phyloP scores from a whole-genome alignment of 2,329 filamentous ascomycete species.

The Aspergillus sergii region DNA sequence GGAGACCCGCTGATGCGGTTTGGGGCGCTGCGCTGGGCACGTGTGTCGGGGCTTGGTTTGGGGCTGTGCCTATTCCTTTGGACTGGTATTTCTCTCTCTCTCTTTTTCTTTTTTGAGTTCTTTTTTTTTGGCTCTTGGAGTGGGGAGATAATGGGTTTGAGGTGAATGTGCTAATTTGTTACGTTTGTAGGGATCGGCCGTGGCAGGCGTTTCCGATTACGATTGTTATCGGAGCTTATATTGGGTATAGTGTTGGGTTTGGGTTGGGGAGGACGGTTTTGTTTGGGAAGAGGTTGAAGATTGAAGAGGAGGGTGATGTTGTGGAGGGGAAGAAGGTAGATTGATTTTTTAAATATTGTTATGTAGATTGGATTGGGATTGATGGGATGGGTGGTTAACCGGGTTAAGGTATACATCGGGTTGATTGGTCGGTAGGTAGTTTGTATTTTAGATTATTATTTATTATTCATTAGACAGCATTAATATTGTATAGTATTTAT shows the following conservation, averaged over 20 bases:
- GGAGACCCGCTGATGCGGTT: constrained; percentile 77
- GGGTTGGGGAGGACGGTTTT: constrained; percentile 20
- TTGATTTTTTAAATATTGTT: background rate
- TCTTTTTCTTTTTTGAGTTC: constrained; percentile 3
- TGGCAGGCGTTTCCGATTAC: constrained; percentile 99
- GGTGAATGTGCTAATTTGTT: constrained; percentile 1
- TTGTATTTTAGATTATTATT: background rate
- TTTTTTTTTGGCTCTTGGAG: background rate
- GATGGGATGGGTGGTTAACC: background rate
- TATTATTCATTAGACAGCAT: background rate
- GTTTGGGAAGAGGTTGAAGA: constrained; percentile 40
- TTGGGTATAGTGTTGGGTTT: constrained; percentile 70
- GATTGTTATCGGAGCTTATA: constrained; percentile 78
- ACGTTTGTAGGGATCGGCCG: constrained; percentile 70
- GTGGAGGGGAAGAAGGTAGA: constrained; percentile 13
- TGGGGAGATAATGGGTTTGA: background rate
- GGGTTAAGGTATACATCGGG: background rate
- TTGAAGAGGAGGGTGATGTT: constrained; percentile 17
- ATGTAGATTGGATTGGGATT: background rate
- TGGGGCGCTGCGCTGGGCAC: constrained; percentile 82
- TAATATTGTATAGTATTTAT: background rate
- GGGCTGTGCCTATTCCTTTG: constrained; percentile 90
- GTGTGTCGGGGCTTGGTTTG: constrained; percentile 83
- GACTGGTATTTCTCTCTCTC: constrained; percentile 66
- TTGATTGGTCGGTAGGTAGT: background rate